phyloP scores from a whole-genome alignment of 2,329 filamentous ascomycete genomes.

The Didymellaceae sp. region DNA sequence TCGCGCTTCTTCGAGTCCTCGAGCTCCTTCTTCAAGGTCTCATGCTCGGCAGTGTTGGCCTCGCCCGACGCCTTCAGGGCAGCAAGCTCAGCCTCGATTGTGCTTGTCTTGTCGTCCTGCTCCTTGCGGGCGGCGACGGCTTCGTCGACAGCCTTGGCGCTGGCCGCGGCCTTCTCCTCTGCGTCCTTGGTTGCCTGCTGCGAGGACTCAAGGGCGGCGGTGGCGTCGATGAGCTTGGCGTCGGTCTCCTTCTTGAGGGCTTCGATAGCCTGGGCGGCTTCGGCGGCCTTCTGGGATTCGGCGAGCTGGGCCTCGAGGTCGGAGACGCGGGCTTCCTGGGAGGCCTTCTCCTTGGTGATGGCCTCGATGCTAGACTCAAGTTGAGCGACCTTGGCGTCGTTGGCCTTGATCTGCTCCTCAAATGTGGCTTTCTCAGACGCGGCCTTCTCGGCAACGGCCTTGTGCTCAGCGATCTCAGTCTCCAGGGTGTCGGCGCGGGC shows the following conservation, averaged over 20 bases:
- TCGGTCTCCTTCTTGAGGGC: conserved; percentile 18
- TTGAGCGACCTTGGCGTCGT: conserved; percentile 32
- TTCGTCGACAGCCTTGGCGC: conserved; percentile 22
- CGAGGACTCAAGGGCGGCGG: conserved; percentile 16
- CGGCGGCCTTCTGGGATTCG: conserved; percentile 22
- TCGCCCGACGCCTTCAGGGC: conserved; percentile 27
- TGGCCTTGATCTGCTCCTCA: conserved; percentile 33
- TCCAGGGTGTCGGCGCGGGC: conserved; percentile 24
- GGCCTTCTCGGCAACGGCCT: conserved; percentile 31
- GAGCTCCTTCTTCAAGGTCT: conserved; percentile 26
- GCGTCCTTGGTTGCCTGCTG: conserved; percentile 18
- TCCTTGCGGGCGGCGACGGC: conserved; percentile 24
- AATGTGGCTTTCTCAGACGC: conserved; percentile 29
- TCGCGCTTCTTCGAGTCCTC: conserved; percentile 25
- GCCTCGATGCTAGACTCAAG: conserved; percentile 28
- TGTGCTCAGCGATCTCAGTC: conserved; percentile 30
- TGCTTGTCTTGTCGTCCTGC: conserved; percentile 23
- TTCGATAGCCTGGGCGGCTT: conserved; percentile 27
- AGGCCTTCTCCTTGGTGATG: conserved; percentile 22
- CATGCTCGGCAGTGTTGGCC: conserved; percentile 22
- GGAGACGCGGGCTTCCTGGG: conserved; percentile 25
- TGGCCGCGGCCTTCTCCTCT: conserved; percentile 15
- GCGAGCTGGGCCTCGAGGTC: conserved; percentile 28
- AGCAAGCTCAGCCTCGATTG: conserved; percentile 21
- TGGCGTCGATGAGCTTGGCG: conserved; percentile 18